Evolutionary conservation across 2,329 filamentous ascomycete genomes (phyloP).

Genomic region (Colletotrichum australisinense): DNA sequence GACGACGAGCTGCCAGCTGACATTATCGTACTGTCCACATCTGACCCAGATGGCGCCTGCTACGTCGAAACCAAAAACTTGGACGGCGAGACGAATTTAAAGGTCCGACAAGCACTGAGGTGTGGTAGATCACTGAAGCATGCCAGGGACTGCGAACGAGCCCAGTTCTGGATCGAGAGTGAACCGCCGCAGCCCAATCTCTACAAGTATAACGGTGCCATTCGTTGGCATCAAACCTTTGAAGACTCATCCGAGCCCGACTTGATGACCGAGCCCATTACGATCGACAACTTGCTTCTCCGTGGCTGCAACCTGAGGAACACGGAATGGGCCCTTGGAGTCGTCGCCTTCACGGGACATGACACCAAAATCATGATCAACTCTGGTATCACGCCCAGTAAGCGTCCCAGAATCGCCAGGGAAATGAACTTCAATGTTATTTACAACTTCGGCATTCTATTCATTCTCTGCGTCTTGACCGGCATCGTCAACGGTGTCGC

Average conservation of each 20-base stretch:
- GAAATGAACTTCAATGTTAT: slow-evolving; percentile 98
- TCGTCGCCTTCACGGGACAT: slow-evolving; percentile 93
- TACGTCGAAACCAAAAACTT: slow-evolving; percentile 99
- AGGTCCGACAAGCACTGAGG: slow-evolving; percentile 90
- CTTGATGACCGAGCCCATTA: slow-evolving; percentile 91
- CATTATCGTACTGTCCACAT: slow-evolving; percentile 90
- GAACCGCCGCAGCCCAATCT: slow-evolving; percentile 93
- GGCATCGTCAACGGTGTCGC: slow-evolving; percentile 86
- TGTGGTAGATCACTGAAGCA: slow-evolving; percentile 86
- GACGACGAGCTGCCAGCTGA: slow-evolving; percentile 96
- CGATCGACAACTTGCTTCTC: slow-evolving; percentile 94
- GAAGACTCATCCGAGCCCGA: slow-evolving; percentile 70
- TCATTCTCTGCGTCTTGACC: slow-evolving; percentile 88
- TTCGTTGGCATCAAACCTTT: slow-evolving; percentile 85
- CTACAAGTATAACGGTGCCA: slow-evolving; percentile 92
- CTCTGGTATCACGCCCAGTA: slow-evolving; percentile 92
- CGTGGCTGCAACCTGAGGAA: slow-evolving; percentile 94
- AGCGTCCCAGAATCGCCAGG: slow-evolving; percentile 89
- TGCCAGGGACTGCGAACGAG: slow-evolving; percentile 90
- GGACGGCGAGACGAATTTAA: slow-evolving; percentile 97
- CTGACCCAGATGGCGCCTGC: slow-evolving; percentile 92
- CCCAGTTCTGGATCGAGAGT: slow-evolving; percentile 89
- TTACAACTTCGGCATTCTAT: slow-evolving; percentile 93
- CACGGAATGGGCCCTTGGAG: slow-evolving; percentile 93
- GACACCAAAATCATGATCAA: slow-evolving; percentile 99